Evolutionary conservation across 2,329 filamentous ascomycete species (phyloP).

Genomic region (Colletotrichum sp.): DNA sequence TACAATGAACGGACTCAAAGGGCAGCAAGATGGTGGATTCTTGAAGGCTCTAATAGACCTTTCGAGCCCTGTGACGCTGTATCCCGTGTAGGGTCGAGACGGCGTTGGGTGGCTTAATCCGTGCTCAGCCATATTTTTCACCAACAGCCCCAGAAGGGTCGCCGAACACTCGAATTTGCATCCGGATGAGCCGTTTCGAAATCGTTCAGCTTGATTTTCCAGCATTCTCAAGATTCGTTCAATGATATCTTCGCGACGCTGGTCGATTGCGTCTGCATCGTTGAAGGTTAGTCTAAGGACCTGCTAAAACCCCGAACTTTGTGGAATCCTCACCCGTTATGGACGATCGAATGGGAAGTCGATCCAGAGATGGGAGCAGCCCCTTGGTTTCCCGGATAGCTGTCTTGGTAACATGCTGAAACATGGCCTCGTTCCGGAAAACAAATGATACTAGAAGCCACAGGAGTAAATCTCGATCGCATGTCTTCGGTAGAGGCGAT

Average conservation of each 20-base stretch:
- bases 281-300: not conserved
- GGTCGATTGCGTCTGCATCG: not conserved
- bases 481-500: not conserved
- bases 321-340: not conserved
- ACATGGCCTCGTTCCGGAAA: not conserved
- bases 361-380: not conserved
- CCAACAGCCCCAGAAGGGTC: not conserved
- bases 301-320: not conserved
- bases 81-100: not conserved
- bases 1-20: not conserved
- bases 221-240: not conserved
- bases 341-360: not conserved
- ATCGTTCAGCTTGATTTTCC: not conserved
- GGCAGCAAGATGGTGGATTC: not conserved
- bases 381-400: not conserved
- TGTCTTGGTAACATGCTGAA: conserved; percentile 1
- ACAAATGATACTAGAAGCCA: conserved; percentile 22
- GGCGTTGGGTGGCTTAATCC: not conserved
- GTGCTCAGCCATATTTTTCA: not conserved
- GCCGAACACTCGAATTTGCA: not conserved
- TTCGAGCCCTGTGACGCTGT: not conserved
- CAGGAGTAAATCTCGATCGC: conserved; percentile 4
- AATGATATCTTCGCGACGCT: not conserved
- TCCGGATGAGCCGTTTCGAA: not conserved
- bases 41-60: not conserved